These are phyloP conservation scores for Neoscytalidium dimidiatum DNA, from an alignment of 2,329 filamentous ascomycete species.

Conservation along the genomic window DNA sequence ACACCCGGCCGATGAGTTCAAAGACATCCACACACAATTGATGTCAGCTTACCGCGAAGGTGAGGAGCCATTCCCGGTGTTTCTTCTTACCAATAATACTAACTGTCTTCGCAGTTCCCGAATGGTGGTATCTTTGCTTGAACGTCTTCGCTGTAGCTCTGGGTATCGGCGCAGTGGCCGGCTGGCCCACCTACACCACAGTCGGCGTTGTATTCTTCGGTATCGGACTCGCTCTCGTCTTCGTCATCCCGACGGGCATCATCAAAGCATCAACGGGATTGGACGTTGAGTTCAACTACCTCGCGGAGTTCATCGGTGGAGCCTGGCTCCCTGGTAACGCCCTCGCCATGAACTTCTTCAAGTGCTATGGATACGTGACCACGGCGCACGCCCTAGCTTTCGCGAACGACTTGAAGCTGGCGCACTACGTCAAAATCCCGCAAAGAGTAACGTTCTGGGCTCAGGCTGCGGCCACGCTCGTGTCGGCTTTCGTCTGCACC, in stretches of 20 bases:
- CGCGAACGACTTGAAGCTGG: conserved; percentile 38
- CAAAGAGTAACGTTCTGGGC: conserved; percentile 69
- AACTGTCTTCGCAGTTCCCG: conserved; percentile 24
- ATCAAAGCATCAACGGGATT: conserved; percentile 57
- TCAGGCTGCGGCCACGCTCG: conserved; percentile 66
- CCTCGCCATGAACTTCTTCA: conserved; percentile 22
- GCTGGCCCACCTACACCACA: conserved; percentile 54
- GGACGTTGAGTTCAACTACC: conserved; percentile 51
- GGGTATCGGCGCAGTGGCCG: conserved; percentile 51
- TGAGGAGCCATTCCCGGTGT: neutral
- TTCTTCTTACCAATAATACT: neutral
- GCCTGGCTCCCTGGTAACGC: conserved; percentile 21
- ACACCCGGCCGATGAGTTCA: conserved; percentile 1
- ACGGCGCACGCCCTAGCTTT: conserved; percentile 22
- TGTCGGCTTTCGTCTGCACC: conserved; percentile 68
- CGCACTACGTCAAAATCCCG: conserved; percentile 58
- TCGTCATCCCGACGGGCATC: conserved; percentile 56
- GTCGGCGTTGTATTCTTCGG: conserved; percentile 56
- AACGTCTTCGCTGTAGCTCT: conserved; percentile 53
- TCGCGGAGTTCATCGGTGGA: conserved; percentile 46
- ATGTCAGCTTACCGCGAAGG: conserved; percentile 33
- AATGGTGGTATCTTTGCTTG: conserved; percentile 50
- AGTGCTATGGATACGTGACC: conserved; percentile 22
- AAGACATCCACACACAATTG: conserved; percentile 36
- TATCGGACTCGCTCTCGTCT: conserved; percentile 52